Conservation (phyloP, 2,329 filamentous ascomycete genomes). For the Chaetomiaceae sp. region DNA sequence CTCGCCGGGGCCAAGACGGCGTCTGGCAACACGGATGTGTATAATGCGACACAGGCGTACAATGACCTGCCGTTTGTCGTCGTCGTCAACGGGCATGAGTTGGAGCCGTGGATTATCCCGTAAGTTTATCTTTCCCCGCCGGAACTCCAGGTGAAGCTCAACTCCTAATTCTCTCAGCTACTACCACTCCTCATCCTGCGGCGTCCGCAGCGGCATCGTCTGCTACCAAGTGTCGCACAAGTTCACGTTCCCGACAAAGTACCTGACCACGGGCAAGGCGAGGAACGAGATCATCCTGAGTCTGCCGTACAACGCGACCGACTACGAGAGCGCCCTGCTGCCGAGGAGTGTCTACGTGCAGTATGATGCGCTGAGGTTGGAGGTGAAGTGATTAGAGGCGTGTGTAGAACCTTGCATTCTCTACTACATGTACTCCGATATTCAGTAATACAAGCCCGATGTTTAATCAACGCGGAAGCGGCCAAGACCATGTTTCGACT, state of each 20-base stretch:
- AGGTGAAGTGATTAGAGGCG: not conserved
- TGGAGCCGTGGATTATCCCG: constrained; percentile 1
- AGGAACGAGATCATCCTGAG: not conserved
- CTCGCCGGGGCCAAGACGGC: not conserved
- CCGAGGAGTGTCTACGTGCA: not conserved
- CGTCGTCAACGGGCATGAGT: not conserved
- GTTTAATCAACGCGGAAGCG: too few relatives aligned
- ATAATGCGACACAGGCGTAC: not conserved
- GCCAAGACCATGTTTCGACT: too few relatives aligned
- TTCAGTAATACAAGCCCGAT: too few relatives aligned
- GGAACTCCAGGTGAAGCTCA: not conserved
- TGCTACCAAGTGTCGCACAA: not conserved
- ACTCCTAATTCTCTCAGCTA: not conserved
- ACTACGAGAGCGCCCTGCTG: not conserved
- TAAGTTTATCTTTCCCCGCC: not conserved
- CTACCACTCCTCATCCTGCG: not conserved
- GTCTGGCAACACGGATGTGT: not conserved
- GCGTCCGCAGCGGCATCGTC: not conserved
- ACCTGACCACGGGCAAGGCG: not conserved
- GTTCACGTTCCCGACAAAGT: not conserved
- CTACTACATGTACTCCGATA: too few relatives aligned
- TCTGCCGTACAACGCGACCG: not conserved
- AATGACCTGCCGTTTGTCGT: not conserved
- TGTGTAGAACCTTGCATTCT: too few relatives aligned
- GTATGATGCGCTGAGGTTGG: not conserved